Evolutionary conservation across 306 rosid species (phyloP).

Genomic region (Quercus ilex): DNA sequence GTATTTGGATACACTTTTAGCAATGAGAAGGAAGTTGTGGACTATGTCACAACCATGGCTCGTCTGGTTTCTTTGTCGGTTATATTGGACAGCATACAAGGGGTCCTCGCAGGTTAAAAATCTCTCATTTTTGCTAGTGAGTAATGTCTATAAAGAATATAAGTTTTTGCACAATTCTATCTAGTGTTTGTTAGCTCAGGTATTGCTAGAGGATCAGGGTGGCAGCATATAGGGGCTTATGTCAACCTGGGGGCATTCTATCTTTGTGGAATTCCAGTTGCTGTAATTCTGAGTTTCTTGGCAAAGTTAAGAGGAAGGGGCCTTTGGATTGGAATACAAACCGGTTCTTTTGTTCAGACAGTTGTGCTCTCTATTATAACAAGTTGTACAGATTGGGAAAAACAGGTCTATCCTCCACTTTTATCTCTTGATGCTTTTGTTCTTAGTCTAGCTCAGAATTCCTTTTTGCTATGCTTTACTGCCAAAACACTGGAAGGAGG

Average conservation of each 20-base stretch:
- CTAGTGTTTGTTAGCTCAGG: constrained; percentile 28
- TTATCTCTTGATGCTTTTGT: not conserved
- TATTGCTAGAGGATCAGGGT: constrained; percentile 73
- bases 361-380: constrained; percentile 44
- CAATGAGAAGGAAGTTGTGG: constrained; percentile 59
- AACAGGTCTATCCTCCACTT: constrained; percentile 38
- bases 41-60: constrained; percentile 63
- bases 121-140: not conserved
- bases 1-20: constrained; percentile 58
- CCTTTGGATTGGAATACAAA: constrained; percentile 70
- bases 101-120: constrained; percentile 52
- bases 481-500: not conserved
- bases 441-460: not conserved
- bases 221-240: constrained; percentile 70
- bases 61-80: constrained; percentile 55
- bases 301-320: constrained; percentile 51
- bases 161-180: not conserved
- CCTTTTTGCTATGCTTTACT: constrained; percentile 1
- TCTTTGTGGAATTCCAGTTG: constrained; percentile 68
- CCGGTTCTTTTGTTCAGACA: constrained; percentile 49
- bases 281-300: constrained; percentile 53
- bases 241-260: constrained; percentile 67
- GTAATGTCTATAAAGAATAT: not conserved
- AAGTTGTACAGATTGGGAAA: constrained; percentile 49
- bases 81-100: constrained; percentile 55